Evolutionary conservation across 2,329 filamentous ascomycete genomes (phyloP), one percentile per base, ranked within the genome.

Genomic region (Berkeleyomyces rouxiae): DNA sequence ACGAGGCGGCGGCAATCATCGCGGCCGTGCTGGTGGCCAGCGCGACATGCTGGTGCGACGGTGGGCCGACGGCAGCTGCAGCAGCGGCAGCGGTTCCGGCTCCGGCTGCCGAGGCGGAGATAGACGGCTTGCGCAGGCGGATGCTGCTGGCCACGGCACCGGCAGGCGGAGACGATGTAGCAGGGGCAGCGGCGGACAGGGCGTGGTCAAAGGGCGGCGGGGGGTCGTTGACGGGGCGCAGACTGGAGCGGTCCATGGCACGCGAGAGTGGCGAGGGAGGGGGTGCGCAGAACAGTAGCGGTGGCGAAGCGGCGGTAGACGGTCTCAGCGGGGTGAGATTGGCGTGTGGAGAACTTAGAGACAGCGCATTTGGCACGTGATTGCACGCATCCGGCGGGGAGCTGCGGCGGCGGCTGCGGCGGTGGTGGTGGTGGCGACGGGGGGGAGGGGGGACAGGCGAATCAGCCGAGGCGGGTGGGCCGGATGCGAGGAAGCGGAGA

Each of bases 191-290:
- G n/a, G 44, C 16, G 39, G 42, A 46, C 31, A 64, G 49, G 53
- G 40, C 58, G 42, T 42, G 23, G 49, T 64, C 62, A 49, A 66
- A 58, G 16, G 59, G 60, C 23, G 64, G 62, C 58, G 62, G 64
- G 7, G 59, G 64, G 62, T 62, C 62, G 55, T 55, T 46, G 43
- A 61, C 47, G 57, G 61, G 44, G 59, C 53, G 42, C 23, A 61
- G 31, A 47, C 42, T 61, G 7, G 51, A 55, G 16, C 58, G 61
- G 51, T 47, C 60, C 63, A 62, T 62, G 55, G 58, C 59, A 51
- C 46, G 33, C 23, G 23, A 23, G 23, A 23, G 23, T 23, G 23
- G 23, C 23, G 23, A 23, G 23, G 23, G 23, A 23, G 23, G 23
- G 23, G 23, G 23, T 23, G 23, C 23, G 23, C 23, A 23, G 23